Evolutionary conservation across 2,329 filamentous ascomycete species (phyloP), one percentile per base, ranked within the genome.

Genomic region (Neurospora sp.): DNA sequence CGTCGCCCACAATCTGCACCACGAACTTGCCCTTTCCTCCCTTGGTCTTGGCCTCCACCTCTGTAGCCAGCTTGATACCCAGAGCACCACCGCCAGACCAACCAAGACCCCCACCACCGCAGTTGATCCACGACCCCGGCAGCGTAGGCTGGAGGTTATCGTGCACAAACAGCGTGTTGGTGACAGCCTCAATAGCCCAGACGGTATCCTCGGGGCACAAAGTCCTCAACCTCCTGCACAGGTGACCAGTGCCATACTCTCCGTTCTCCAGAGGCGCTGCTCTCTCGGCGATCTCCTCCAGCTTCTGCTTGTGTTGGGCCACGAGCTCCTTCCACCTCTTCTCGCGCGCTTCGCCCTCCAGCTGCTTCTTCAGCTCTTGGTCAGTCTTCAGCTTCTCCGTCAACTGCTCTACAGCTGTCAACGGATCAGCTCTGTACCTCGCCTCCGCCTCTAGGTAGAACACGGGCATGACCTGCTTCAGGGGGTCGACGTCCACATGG

Each of bases 161-260:
- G 46, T 89, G 85, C 3, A 92, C 89, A 62, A 88, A 86, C 1
- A 77, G 78, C 0, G 89, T 89, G 73, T 90, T 87, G 0, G 91
- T 93, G 1, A 94, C 91, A 0, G 91, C 88, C 80, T 94, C 91
- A 69, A 93, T 82, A 2, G 88, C 88, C 84, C 87, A 93, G 74
- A 93, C 91, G 0, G 91, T 90, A 76, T 84, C 82, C 36, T 76
- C 62, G 0, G 82, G 82, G 68, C 79, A 82, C 19, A 80, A 68
- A 11, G 77, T 73, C 23, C 77, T 74, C 28, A 83, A 76, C 69
- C 71, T 76, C n/a, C 76, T 74, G 72, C 78, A 81, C 15, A 84
- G 76, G 70, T 83, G 74, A 11, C 80, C 85, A 1, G 86, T 85
- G 37, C 87, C 88, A 72, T 91, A 88, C 4, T 84, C 82, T 15